These are phyloP conservation scores for Cercospora sp. DNA, from an alignment of 2,329 filamentous ascomycete species.

Conservation along the genomic window DNA sequence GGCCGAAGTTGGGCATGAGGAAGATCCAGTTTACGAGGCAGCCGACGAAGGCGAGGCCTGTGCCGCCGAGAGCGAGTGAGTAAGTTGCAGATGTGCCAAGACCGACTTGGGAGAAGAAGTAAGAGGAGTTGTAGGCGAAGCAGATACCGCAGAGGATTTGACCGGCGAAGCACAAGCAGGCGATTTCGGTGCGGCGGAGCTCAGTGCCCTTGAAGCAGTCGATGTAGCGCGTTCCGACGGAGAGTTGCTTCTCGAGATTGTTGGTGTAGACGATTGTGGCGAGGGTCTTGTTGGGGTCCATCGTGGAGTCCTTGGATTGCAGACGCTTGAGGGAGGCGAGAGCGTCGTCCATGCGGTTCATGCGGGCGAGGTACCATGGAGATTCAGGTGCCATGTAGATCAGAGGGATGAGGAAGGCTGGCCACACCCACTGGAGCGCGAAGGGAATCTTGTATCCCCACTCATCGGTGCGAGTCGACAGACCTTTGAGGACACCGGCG, in stretches of 20 bases:
- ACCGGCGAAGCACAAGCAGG: slow-evolving; percentile 35
- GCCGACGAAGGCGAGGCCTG: slow-evolving; percentile 38
- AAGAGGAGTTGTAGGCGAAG: slow-evolving; percentile 36
- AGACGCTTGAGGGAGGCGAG: neutral
- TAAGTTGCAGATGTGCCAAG: slow-evolving; percentile 34
- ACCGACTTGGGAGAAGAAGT: slow-evolving; percentile 42
- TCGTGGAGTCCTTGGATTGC: slow-evolving; percentile 20
- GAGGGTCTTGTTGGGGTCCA: slow-evolving; percentile 27
- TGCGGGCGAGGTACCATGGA: slow-evolving; percentile 22
- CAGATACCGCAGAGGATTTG: slow-evolving; percentile 41
- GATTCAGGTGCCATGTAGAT: slow-evolving; percentile 33
- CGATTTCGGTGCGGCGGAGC: slow-evolving; percentile 40
- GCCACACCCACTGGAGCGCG: slow-evolving; percentile 48
- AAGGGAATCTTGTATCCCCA: slow-evolving; percentile 47
- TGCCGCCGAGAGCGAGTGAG: slow-evolving; percentile 42
- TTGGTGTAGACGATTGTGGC: slow-evolving; percentile 31
- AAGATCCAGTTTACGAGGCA: slow-evolving; percentile 38
- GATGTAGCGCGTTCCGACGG: slow-evolving; percentile 32
- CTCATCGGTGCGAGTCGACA: slow-evolving; percentile 25
- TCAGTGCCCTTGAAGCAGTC: slow-evolving; percentile 42
- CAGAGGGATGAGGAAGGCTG: slow-evolving; percentile 33
- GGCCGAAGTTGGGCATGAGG: slow-evolving; percentile 38
- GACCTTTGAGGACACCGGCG: slow-evolving; percentile 38
- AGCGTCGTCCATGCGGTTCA: neutral
- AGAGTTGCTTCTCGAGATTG: slow-evolving; percentile 34